Evolutionary conservation across 2,329 filamentous ascomycete genomes (phyloP), one percentile per base, ranked within the genome.

Genomic region (Sclerotinia spermophila): DNA sequence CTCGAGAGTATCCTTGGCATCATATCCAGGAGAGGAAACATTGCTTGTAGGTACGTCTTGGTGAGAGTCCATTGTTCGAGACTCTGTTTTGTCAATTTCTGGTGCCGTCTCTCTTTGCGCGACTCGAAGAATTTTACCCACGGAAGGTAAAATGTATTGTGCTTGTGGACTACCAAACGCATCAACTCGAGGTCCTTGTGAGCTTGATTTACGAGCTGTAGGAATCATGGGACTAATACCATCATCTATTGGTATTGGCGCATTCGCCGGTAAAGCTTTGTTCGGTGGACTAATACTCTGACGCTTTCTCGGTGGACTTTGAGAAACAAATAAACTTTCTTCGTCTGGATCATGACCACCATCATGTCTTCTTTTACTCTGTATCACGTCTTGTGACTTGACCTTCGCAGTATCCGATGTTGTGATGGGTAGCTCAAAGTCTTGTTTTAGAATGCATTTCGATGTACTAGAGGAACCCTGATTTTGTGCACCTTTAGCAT

Each of bases 131-230:
- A 74, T 68, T 42, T 73, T 72, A 55, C 77, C 73, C 35, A 75
- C 67, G 15, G 67, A 67, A 30, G 59, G 45, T 19, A 61, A 45
- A 45, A 30, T 44, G 6, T 27, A 33, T 17, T 59, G 40, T 24
- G 75, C 75, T 13, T 72, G 72, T 35, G 77, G 77, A 68, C 77
- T 78, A n/a, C 77, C 77, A 60, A 76, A 76, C 19, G 60, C 60
- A 56, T 77, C 69, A 3, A 78, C 75, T 27, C 74, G 73, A 30
- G 76, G 75, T 38, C 42, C 60, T 68, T 76, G 75, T 10, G 76
- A 75, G 67, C 71, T 76, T 42, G 56, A 61, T 44, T 73, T 71
- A 1, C 55, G 72, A 13, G 5, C 13, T 24, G 42, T 21, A 33
- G 21, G 42, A 40, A n/a, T 33, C 5, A 15, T 70, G n/a, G 60